A percentile compares a stretch with the other conserved stretches of the same genome.
phyloP scores from a whole-genome alignment of 768 basidiomycete species.

The Baorangia bicolor region DNA sequence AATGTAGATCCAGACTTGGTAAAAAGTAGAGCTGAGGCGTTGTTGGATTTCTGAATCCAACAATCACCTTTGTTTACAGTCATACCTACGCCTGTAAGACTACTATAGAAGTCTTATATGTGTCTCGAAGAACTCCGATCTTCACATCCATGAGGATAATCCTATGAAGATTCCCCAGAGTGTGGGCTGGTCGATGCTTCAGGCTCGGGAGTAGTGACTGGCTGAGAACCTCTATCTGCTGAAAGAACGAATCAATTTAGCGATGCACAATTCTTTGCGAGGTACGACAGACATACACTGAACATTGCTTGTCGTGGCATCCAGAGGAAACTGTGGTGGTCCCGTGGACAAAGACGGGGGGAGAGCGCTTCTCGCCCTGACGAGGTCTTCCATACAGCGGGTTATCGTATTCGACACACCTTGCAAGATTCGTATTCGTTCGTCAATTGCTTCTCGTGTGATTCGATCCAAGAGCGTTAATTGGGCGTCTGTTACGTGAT shows the following conservation, averaged over 20 bases:
- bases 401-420: constrained; percentile 73
- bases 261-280: background rate
- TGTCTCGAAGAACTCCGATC: background rate
- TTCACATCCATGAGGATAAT: background rate
- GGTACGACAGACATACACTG: constrained; percentile 13
- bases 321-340: constrained; percentile 6
- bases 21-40: constrained; percentile 46
- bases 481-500: constrained; percentile 47
- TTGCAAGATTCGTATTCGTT: constrained; percentile 76
- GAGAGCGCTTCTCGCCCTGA: constrained; percentile 70
- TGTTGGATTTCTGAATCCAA: constrained; percentile 29
- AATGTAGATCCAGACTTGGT: constrained; percentile 57
- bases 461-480: constrained; percentile 60
- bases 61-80: background rate
- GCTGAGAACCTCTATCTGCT: background rate
- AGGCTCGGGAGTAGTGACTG: background rate
- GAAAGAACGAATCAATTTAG: background rate
- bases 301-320: constrained; percentile 7
- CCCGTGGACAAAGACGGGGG: constrained; percentile 37
- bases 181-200: background rate
- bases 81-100: background rate
- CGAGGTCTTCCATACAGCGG: constrained; percentile 75
- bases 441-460: constrained; percentile 82
- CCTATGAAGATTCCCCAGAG: constrained; percentile 1
- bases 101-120: background rate